phyloP scores from a whole-genome alignment of 148 eudicot genomes.

The Cornus kousa region DNA sequence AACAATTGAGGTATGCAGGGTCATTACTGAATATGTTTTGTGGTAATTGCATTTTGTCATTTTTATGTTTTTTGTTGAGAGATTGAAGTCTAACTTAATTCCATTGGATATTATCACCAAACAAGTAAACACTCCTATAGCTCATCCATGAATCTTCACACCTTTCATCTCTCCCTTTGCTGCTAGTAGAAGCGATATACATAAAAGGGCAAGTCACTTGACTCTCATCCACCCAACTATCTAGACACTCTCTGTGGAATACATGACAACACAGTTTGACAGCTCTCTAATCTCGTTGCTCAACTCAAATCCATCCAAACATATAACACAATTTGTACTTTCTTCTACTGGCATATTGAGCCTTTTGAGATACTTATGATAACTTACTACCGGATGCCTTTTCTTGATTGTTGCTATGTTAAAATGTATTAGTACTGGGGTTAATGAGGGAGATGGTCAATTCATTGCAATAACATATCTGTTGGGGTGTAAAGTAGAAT shows the following conservation, averaged over 20 bases:
- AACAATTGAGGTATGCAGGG: too few species aligned
- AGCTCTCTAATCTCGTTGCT: slow-evolving; percentile 18
- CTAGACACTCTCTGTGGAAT: slow-evolving; percentile 25
- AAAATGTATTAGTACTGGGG: neutral
- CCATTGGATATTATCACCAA: slow-evolving; percentile 15
- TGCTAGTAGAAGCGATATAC: slow-evolving; percentile 16
- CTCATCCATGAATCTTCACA: slow-evolving; percentile 18
- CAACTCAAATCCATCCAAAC: slow-evolving; percentile 2
- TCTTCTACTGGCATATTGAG: neutral
- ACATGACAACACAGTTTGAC: slow-evolving; percentile 22
- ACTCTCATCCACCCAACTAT: slow-evolving; percentile 23
- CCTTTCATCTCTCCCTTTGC: neutral
- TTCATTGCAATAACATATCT: slow-evolving; percentile 7
- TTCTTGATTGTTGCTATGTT: slow-evolving; percentile 8
- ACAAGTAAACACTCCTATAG: slow-evolving; percentile 26
- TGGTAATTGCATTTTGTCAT: neutral
- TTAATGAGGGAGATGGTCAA: slow-evolving; percentile 6
- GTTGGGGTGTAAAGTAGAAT: neutral
- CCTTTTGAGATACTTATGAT: neutral
- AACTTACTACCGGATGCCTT: slow-evolving; percentile 13
- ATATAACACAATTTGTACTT: slow-evolving; percentile 15
- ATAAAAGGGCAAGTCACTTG: slow-evolving; percentile 19
- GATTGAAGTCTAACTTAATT: neutral
- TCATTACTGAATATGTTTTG: too few species aligned
- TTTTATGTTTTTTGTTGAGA: neutral